Evolutionary conservation across 2,329 filamentous ascomycete species (phyloP), one percentile per base, ranked within the genome.

Genomic region (Aspergillus neotritici): DNA sequence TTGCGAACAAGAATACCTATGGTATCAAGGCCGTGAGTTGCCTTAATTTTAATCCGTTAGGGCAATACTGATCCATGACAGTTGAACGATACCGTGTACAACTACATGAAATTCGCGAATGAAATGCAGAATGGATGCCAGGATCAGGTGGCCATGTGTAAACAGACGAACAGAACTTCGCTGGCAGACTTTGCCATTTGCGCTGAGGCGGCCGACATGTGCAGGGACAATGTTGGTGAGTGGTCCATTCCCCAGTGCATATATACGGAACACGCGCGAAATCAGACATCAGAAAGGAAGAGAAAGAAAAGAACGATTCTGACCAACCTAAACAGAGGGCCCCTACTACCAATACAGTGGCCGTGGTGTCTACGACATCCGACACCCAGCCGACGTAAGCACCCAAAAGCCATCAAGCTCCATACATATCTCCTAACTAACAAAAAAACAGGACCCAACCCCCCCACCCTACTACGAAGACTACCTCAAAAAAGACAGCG

Each of bases 61-160:
- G 9, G 17, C 12, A 13, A 8, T 28, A 6, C 29, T 47, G 38
- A 33, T 17, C 4, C n/a, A 34, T 13, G 29, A 14, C 14, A 66
- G 61, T 47, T 78, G 52, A 80, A 81, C 49, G 74, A 80, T 15
- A 78, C 76, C 3, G 72, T 80, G 4, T 80, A 80, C 58, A 70
- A 74, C 43, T 80, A 77, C 52, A 76, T 76, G 62, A 78, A 75
- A 46, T 77, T 78, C 34, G 74, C 75, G n/a, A 68, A 70, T 41
- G 62, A 63, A 63, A 88, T 76, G 77, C 82, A 82, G 16, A 82
- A 62, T 42, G 76, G 76, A 15, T 79, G 76, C 49, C 65, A 74
- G 32, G 67, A 82, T 48, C 82, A 87, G 64, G 78, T 87, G 37
- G 79, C 80, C 2, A 82, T 79, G 57, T 86, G 88, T 56, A 73